These are phyloP conservation scores for Quercus lobata DNA, from an alignment of 331 rosid species.

Conservation along the genomic window DNA sequence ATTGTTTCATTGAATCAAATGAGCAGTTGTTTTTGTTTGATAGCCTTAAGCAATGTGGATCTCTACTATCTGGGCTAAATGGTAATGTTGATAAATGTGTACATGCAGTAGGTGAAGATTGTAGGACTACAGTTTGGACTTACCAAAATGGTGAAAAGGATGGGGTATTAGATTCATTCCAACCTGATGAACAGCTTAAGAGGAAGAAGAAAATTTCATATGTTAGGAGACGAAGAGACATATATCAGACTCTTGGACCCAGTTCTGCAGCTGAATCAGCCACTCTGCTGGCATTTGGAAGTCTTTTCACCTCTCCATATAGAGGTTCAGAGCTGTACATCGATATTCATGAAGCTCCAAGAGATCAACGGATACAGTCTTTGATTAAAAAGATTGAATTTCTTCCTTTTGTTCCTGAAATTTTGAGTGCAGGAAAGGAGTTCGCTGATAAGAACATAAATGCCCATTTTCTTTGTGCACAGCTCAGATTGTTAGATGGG, in stretches of 20 bases:
- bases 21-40: constrained; percentile 28
- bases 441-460: constrained; percentile 42
- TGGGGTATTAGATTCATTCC: constrained; percentile 71
- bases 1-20: constrained; percentile 43
- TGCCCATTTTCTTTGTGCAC: constrained; percentile 80
- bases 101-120: constrained; percentile 70
- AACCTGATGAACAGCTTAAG: constrained; percentile 67
- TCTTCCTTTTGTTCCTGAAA: constrained; percentile 76
- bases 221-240: constrained; percentile 58
- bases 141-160: constrained; percentile 54
- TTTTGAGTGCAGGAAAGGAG: constrained; percentile 51
- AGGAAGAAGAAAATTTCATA: constrained; percentile 68
- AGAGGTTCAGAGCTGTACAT: constrained; percentile 65
- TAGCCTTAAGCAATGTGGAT: constrained; percentile 62
- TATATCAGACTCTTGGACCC: constrained; percentile 64
- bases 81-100: constrained; percentile 58
- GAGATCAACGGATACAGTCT: constrained; percentile 47
- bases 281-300: constrained; percentile 79
- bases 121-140: constrained; percentile 91
- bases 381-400: constrained; percentile 48
- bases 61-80: constrained; percentile 49
- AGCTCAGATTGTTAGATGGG: constrained; percentile 83
- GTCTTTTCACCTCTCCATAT: constrained; percentile 83
- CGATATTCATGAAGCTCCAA: constrained; percentile 55
- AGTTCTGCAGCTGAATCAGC: constrained; percentile 65